Conservation (phyloP, 129 eudicot genomes). For the Lactuca saligna region DNA sequence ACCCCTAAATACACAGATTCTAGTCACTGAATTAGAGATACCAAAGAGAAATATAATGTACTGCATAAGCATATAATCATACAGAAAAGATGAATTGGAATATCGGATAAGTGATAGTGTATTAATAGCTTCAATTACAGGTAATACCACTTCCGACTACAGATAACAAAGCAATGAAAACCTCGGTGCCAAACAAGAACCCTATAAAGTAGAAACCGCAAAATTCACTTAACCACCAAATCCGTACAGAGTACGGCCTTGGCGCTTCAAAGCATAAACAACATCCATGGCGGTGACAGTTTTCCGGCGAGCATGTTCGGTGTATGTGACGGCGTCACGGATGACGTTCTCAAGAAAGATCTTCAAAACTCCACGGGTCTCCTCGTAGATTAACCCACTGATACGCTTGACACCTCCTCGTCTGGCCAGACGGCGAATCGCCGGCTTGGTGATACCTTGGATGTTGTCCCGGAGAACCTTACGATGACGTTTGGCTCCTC, state of each 20-base stretch:
- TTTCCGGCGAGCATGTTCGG: background rate
- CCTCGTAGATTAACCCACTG: background rate
- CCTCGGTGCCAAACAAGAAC: background rate
- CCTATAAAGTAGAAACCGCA: background rate
- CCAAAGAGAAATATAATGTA: background rate
- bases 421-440: background rate
- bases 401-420: slow-evolving; percentile 4
- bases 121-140: background rate
- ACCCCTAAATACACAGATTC: background rate
- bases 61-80: background rate
- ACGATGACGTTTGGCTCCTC: background rate
- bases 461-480: slow-evolving; percentile 1
- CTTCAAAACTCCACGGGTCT: slow-evolving; percentile 1
- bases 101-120: background rate
- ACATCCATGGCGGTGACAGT: background rate
- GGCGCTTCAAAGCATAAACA: background rate
- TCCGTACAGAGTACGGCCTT: slow-evolving; percentile 6
- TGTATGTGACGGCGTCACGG: background rate
- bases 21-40: background rate
- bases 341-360: background rate
- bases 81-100: background rate
- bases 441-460: background rate
- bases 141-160: background rate
- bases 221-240: background rate
- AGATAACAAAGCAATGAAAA: background rate